A percentile compares a stretch with the other conserved stretches of the same genome.
These are phyloP conservation scores for Cordyceps cicadae DNA, from an alignment of 2,329 filamentous ascomycete genomes.

Conservation along the genomic window DNA sequence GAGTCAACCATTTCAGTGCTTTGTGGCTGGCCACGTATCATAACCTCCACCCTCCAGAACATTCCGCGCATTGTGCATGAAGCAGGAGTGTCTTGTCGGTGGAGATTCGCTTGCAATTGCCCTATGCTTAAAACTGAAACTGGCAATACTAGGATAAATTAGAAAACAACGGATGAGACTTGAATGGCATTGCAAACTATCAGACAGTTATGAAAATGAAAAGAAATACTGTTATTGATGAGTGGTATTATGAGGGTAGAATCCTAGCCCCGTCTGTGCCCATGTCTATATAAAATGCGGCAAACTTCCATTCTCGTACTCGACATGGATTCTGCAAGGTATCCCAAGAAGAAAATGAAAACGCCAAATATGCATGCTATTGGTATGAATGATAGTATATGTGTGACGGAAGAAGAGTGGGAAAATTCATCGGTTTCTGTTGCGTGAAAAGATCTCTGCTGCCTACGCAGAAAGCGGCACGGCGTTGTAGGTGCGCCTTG, in stretches of 20 bases:
- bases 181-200: background rate
- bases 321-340: background rate
- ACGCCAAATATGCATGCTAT: background rate
- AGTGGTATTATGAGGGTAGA: slow-evolving; percentile 1
- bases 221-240: background rate
- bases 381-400: background rate
- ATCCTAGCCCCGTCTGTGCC: background rate
- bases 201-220: background rate
- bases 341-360: background rate
- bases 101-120: too few species aligned
- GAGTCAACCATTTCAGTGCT: too few species aligned
- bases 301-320: background rate
- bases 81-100: too few species aligned
- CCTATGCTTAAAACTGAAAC: too few species aligned
- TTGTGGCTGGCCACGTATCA: too few species aligned
- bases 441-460: background rate
- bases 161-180: background rate
- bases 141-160: background rate
- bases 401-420: background rate
- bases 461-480: background rate
- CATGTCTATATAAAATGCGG: background rate
- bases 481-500: slow-evolving; percentile 4
- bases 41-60: too few species aligned
- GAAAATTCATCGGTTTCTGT: background rate
- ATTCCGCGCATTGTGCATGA: too few species aligned